Conservation (phyloP, 257 asterid species). For the Capsicum pubescens region DNA sequence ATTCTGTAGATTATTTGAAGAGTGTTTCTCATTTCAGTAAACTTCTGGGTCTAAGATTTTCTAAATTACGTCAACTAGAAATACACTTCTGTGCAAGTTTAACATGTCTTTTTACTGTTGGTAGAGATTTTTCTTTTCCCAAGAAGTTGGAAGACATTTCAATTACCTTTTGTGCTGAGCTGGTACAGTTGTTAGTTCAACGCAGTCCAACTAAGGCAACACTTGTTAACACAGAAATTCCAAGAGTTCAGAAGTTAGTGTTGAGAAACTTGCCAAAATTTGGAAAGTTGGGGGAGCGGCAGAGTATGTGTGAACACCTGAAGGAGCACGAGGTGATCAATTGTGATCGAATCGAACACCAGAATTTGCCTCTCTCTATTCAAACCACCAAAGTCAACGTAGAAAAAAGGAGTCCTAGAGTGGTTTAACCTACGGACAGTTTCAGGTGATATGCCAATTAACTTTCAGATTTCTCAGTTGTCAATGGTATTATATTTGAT, state of each 20-base stretch:
- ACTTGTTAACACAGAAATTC: background rate
- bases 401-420: too few species aligned
- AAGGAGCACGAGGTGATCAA: background rate
- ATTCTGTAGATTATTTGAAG: background rate
- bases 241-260: background rate
- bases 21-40: conserved; percentile 23
- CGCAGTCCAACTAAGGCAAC: background rate
- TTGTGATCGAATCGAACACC: background rate
- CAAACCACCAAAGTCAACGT: background rate
- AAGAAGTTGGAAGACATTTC: conserved; percentile 8
- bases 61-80: conserved; percentile 20
- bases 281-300: background rate
- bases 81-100: background rate
- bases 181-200: conserved; percentile 11
- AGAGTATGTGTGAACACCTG: conserved; percentile 8
- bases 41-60: conserved; percentile 28
- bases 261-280: conserved; percentile 11
- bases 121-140: background rate
- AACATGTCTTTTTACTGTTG: conserved; percentile 2
- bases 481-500: too few species aligned
- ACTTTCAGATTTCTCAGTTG: too few species aligned
- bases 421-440: too few species aligned
- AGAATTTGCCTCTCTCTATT: background rate
- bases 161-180: background rate
- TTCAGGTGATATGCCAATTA: too few species aligned